Evolutionary conservation across 2,329 filamentous ascomycete genomes (phyloP), one percentile per base, ranked within the genome.

Genomic region (Lomentospora prolificans): DNA sequence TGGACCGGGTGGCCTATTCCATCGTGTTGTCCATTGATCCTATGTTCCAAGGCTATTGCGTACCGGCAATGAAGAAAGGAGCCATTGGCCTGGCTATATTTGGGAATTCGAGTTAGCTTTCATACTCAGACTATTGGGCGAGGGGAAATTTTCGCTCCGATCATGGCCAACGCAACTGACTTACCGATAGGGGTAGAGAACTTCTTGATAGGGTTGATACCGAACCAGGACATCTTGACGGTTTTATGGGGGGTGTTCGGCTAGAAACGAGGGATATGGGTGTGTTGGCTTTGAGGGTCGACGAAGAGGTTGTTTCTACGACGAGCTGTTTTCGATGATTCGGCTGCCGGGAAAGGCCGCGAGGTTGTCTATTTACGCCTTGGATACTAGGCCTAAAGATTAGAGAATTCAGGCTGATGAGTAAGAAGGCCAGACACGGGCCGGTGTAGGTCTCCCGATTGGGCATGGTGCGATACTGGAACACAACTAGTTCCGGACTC

Each of bases 11-110:
- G 19, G 41, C 14, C 9, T 19, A 22, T 6, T 27, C 48, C 48
- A 31, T 4, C 39, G 51, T 12, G 41, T 36, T 55, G 41, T 58
- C 56, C 51, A 41, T 41, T 31, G 51, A 41, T 30, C 44, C 54
- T n/a, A 30, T 33, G 41, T 61, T 59, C 57, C 27, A 48, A 39
- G 54, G 52, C 27, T 54, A 58, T 60, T 57, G 55, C 60, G 70
- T 94, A 96, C 92, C 90, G 72, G 92, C 92, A 74, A 81, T 80
- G 80, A 91, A 94, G 84, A 97, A 97, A 65, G 92, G 92, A 72
- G 83, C 84, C 85, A 95, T 85, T 66, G 92, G 90, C 80, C 83
- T 82, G 77, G 89, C 92, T 97, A 70, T 71, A 10, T 25, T 4
- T 17, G 30, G 48, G 19, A 33, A 22, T 60, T 48, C 61, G 57